phyloP scores from a whole-genome alignment of 148 eudicot species.

The Arbutus unedo region DNA sequence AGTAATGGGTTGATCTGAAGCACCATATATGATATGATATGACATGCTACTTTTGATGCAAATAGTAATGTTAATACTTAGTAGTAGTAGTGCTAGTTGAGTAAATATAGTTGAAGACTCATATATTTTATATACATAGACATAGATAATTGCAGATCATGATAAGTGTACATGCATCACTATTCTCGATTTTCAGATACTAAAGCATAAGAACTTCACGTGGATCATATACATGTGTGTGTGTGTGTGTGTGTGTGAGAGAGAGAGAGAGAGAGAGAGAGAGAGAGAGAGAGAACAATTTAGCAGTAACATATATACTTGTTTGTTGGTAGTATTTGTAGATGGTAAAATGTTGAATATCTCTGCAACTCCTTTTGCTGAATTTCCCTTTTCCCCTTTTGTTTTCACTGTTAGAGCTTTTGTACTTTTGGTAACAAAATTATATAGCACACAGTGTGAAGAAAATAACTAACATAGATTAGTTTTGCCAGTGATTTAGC shows the following conservation, averaged over 20 bases:
- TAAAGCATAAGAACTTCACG: not conserved
- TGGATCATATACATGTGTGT: not conserved
- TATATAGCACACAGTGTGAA: not conserved
- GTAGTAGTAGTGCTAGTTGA: not conserved
- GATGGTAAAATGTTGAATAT: no score
- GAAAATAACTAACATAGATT: not conserved
- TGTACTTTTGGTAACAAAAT: not conserved
- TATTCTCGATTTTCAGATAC: no score
- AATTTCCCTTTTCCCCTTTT: no score
- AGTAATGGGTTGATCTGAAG: not conserved
- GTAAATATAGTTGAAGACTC: not conserved
- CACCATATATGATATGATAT: no score
- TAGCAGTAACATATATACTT: no score
- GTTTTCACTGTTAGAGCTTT: not conserved
- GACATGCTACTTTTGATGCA: conserved; percentile 11
- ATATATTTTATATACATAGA: not conserved
- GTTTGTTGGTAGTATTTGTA: no score
- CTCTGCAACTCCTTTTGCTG: no score
- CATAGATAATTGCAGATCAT: not conserved
- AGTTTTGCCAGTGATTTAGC: not conserved
- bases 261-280: no score
- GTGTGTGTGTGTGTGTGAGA: no score
- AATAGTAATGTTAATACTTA: not conserved
- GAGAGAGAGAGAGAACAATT: no score
- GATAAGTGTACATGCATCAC: not conserved